Evolutionary conservation across 192 early-diverging fungal species (phyloP).

Genomic region (Entomortierella beljakovae): DNA sequence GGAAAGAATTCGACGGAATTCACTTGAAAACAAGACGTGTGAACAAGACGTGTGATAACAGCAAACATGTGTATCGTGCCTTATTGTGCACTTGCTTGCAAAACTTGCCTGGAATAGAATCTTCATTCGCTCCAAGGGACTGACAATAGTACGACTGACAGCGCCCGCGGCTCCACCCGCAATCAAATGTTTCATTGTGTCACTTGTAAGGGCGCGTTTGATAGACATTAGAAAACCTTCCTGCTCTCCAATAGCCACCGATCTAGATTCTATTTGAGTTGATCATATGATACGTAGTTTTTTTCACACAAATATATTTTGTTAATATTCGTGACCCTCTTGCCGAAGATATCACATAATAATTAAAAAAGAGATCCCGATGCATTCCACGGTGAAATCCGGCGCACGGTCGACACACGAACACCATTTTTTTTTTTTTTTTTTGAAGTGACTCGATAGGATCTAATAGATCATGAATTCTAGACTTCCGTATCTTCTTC

Average conservation of each 20-base stretch:
- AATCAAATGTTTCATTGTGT: slow-evolving; percentile 79
- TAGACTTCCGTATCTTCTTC: no score
- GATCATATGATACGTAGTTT: no score
- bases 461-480: no score
- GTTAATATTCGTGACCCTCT: no score
- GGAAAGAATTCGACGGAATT: background rate
- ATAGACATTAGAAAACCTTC: background rate
- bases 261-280: no score
- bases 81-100: no score
- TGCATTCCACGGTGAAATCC: background rate
- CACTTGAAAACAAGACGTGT: background rate
- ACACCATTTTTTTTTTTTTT: background rate
- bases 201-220: slow-evolving; percentile 52
- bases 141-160: slow-evolving; percentile 82
- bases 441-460: no score
- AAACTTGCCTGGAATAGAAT: slow-evolving; percentile 83
- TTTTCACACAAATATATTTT: no score
- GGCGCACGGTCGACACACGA: background rate
- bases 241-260: no score
- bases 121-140: slow-evolving; percentile 87
- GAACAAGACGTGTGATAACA: slow-evolving; percentile 1
- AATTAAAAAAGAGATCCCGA: background rate
- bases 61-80: slow-evolving; percentile 1
- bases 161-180: slow-evolving; percentile 84
- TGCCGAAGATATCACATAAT: no score